Base-by-base conservation (phyloP, 2,329 filamentous ascomycete genomes). In the Mycosphaerella arachidis region DNA sequence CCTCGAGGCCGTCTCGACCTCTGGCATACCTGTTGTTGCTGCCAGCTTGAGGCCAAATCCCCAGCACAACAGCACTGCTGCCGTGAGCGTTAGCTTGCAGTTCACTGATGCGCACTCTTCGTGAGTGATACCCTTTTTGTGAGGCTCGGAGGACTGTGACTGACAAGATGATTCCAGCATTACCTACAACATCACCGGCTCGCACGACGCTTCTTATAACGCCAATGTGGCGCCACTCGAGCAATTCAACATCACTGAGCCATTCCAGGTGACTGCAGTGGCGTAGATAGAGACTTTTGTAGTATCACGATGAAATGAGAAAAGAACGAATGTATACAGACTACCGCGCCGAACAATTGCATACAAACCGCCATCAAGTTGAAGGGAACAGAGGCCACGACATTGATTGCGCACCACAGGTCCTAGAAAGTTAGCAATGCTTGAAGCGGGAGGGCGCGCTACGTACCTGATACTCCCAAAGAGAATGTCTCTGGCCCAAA, bases 151-250 rank as follows among this genome's bases (percentile, higher is more conserved):
- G 8, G 29, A 48, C 6, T 27, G 20, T 48, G 20, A 24, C 48
- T 53, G 20, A 52, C 27, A 24, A 3, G 16, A 18, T 20, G 6
- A 7, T 29, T 7, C 31, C 31, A 60, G 58, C 18, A 46, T 54
- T 31, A 59, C 53, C 5, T 51, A 59, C 33, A 62, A 62, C 46
- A 57, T 59, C 30, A 48, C 57, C 8, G 60, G 56, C 10, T 53
- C 18, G 31, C 50, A 56, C 33, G 45, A 62, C 40, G 53, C 60
- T n/a, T 33, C 20, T 0, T 62, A 62, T 31, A 62, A 62, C 29
- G 60, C 57, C 24, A 59, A 59, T 16, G 60, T 62, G 3, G 56
- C 57, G 4, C 60, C 60, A 13, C 33, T 57, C 13, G 29, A 52
- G 48, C 56, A 59, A 10, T 62, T 62, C 43, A 50, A 50, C 46